Evolutionary conservation across 441 rosid species (phyloP).

Genomic region (Theobroma grandiflorum): DNA sequence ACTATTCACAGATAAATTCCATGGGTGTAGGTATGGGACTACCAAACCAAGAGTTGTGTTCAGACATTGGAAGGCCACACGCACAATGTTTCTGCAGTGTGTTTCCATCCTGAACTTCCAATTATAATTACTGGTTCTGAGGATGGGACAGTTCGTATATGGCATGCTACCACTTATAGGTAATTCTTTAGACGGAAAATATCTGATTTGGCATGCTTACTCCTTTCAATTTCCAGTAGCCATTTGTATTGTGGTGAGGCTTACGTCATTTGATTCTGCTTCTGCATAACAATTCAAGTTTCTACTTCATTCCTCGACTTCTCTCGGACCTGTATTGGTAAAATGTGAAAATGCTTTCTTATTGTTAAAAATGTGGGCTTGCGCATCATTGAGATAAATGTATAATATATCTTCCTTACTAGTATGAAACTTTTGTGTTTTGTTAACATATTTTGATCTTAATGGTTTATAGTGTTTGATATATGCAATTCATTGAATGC

Average conservation of each 20-base stretch:
- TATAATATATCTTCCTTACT: background rate
- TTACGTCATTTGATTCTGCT: background rate
- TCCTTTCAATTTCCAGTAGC: background rate
- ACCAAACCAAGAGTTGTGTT: conserved; percentile 67
- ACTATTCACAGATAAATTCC: conserved; percentile 30
- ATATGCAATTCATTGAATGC: background rate
- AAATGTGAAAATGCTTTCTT: conserved; percentile 11
- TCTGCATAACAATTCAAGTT: conserved; percentile 12
- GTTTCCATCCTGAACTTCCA: conserved; percentile 81
- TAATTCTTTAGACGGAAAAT: conserved; percentile 34
- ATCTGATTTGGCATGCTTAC: conserved; percentile 10
- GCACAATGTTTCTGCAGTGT: conserved; percentile 73
- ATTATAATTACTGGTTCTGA: conserved; percentile 81
- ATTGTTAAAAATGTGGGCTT: background rate
- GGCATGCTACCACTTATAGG: conserved; percentile 77
- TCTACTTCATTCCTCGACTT: background rate
- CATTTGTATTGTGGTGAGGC: background rate
- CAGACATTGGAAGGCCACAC: conserved; percentile 80
- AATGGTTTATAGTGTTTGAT: background rate
- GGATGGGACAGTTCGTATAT: conserved; percentile 78
- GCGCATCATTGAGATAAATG: conserved; percentile 7
- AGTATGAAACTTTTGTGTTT: background rate
- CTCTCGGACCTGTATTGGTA: background rate
- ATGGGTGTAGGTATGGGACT: conserved; percentile 70
- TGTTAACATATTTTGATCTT: conserved; percentile 1